Base-by-base conservation (phyloP, 768 basidiomycete genomes). In the Rhizopogon sp. region DNA sequence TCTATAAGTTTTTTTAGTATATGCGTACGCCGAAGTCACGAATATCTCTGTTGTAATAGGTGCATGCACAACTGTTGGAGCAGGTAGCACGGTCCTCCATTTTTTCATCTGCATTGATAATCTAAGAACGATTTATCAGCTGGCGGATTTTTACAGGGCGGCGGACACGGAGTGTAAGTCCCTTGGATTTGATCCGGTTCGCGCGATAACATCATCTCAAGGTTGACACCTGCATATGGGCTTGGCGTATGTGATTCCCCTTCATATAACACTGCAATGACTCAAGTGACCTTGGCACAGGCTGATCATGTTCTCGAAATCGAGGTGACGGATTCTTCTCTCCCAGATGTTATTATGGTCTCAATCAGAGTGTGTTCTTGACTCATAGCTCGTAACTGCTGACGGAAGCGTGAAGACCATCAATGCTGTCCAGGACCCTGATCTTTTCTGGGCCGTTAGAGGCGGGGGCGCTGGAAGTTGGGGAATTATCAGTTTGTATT, bases 371-470 rank as follows among this genome's bases (percentile, higher is more conserved):
- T 14, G 11, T 16, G 40, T 16, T 2, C 9, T 41, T 35, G 14
- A 37, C 25, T 25, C 25, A 46, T 67, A 66, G 6, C 56, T 79
- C 9, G 75, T 82, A 5, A 76, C 70, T 11, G 67, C 78, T 1
- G 63, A 70, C 39, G 80, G 79, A 2, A 53, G 68, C 5, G 59
- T 72, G 33, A 62, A 75, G 47, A 70, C 60, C 0, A 76, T 65
- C 17, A 83, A 81, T 55, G 61, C 65, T 3, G 67, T 69, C 54
- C 67, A 71, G 40, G 70, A 81, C 60, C 8, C 67, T 3, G 78
- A 82, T 54, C 68, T 83, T 5, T 82, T 80, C 64, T 82, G 78
- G 77, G 82, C 81, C 1, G 60, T 81, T 22, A 69, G 79, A 29
- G 81, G 80, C 6, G 79, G 77, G 0, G 81, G 81, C 0, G 78